These are phyloP conservation scores for Helianthus tuberosus DNA, from an alignment of 129 eudicot species.

Conservation along the genomic window DNA sequence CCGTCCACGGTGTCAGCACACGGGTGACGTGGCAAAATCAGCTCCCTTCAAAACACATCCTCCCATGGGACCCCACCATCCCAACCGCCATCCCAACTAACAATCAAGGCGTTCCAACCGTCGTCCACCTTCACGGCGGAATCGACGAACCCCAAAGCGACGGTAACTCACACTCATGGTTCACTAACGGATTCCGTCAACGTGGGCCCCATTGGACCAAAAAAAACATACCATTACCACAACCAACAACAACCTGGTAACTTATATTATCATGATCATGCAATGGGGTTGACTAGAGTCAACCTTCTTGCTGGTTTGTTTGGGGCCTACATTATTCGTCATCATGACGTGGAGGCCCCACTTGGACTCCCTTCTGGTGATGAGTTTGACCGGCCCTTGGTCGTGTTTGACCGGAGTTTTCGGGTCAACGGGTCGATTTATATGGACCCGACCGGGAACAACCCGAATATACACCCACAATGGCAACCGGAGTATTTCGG, in stretches of 20 bases:
- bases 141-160: slow-evolving; percentile 85
- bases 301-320: slow-evolving; percentile 81
- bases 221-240: slow-evolving; percentile 60
- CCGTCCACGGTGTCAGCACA: slow-evolving; percentile 72
- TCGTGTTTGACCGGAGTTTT: slow-evolving; percentile 72
- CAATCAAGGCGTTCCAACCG: slow-evolving; percentile 73
- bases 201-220: slow-evolving; percentile 73
- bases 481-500: slow-evolving; percentile 99
- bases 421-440: slow-evolving; percentile 57
- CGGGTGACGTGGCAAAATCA: slow-evolving; percentile 65
- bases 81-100: slow-evolving; percentile 72
- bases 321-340: slow-evolving; percentile 78
- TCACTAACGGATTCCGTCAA: slow-evolving; percentile 57
- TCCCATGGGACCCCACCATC: slow-evolving; percentile 90
- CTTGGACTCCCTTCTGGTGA: slow-evolving; percentile 56
- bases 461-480: slow-evolving; percentile 78
- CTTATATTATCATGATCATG: slow-evolving; percentile 90
- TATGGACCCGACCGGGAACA: slow-evolving; percentile 77
- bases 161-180: slow-evolving; percentile 76
- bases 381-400: slow-evolving; percentile 72
- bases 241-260: slow-evolving; percentile 88
- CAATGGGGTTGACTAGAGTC: slow-evolving; percentile 98
- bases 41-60: slow-evolving; percentile 84
- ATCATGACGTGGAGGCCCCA: slow-evolving; percentile 55
- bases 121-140: slow-evolving; percentile 93